Base-by-base conservation (phyloP, 176 grass and related monocot species). In the Musa itinerans region DNA sequence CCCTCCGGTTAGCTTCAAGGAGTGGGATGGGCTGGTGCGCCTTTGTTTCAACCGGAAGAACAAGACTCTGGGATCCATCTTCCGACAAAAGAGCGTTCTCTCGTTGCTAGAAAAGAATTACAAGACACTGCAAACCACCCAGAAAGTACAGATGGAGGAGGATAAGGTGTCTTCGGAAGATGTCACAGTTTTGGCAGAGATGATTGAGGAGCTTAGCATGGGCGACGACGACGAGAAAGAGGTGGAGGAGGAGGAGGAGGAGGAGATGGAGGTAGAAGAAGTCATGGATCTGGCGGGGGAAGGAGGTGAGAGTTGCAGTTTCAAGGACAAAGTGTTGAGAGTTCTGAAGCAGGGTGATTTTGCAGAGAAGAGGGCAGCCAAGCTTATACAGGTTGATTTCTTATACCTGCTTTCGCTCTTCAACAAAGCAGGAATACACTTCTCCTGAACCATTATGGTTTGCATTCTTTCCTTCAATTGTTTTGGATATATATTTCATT, bases 51-150 rank as follows among this genome's bases (percentile, higher is more conserved):
- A 85, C 52, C 74, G 90, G 26, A 93, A 93, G 83, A 98, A 98
- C 78, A 98, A 91, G 83, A 98, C 95, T 14, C 76, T 98, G 74
- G 90, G 88, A 14, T 68, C 90, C 14, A 74, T 91, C 50, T 98
- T 98, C 50, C 91, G 89, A 74, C 86, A 91, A 76, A 98, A 93
- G 77, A 63, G 78, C 23, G 78, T 89, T 3, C 81, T 98, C 69
- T 78, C 87, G 64, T 61, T 98, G 62, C 78, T 98, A n/a, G 90
- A 98, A 86, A 98, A 91, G 86, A 98, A 98, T 75, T 93, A 89
- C 79, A 93, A 91, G 84, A 98, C 88, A 9, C 75, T 91, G 79
- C 84, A 98, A 75, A 85, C 90, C 16, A 24, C 75, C 17, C 78
- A 83, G 72, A 84, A 89, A 27, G 50, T 78, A 34, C 72, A 87